Base-by-base conservation (phyloP, 805 yeast genomes). In the Wickerhamiella domercqiae region DNA sequence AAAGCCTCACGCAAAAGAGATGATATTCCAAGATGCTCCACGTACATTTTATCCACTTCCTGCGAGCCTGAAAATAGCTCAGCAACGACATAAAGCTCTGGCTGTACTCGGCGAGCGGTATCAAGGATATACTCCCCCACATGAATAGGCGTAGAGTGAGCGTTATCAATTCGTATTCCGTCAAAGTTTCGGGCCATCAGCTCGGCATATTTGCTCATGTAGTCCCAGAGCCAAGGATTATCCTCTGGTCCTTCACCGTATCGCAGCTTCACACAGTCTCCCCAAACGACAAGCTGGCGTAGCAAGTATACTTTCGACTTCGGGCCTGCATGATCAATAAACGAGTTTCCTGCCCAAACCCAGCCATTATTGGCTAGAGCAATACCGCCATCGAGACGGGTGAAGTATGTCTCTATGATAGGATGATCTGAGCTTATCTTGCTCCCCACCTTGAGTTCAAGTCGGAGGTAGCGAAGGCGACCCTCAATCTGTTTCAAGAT, bases 341-440 rank as follows among this genome's bases (percentile, higher is more conserved):
- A 59, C 2, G 97, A 96, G 47, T 87, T 76, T 7, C 94, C 96
- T 37, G 82, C 86, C 98, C 98, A 87, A 39, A 90, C 83, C 96
- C 97, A 87, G 34, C 98, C 98, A 52, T 90, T 87, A 53, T 90
- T 90, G 3, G 94, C 97, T 41, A 87, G 62, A 2, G 57, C 61
- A 5, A 53, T 47, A 2, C 52, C 52, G 35, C 56, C 68, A 2
- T 47, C 54, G 47, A 86, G 72, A 41, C 84, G 63, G 2, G 96
- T 83, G 56, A 90, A 87, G 57, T 87, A 87, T 3, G 86, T 75
- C 56, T 87, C 97, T 2, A 80, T 70, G 28, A 87, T 62, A 0
- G 94, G 94, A 3, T 13, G 13, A 3, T 61, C 48, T 3, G 59
- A 56, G 11, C 71, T 68, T 34, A 82, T 64, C 28, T 67, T 68